These are phyloP conservation scores for Pichia occidentalis DNA, from an alignment of 805 yeast genomes.

Conservation along the genomic window DNA sequence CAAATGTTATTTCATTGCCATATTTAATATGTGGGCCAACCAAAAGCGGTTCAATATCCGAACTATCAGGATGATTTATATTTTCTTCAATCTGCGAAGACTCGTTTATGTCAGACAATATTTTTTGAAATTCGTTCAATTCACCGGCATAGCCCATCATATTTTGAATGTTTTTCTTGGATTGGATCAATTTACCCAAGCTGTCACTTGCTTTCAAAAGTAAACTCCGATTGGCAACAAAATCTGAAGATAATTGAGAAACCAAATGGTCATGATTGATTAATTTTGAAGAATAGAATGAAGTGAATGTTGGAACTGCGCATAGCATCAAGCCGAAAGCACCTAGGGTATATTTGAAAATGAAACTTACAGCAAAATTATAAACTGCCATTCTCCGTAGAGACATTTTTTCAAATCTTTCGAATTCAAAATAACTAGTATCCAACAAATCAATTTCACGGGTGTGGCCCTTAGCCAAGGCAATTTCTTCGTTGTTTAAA, in stretches of 20 bases:
- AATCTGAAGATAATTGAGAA: conserved; percentile 58
- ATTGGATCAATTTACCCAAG: conserved; percentile 76
- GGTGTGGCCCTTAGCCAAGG: conserved; percentile 72
- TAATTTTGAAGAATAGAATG: conserved; percentile 31
- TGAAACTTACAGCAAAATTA: conserved; percentile 79
- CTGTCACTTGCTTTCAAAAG: conserved; percentile 81
- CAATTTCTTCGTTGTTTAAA: conserved; percentile 78
- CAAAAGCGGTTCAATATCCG: conserved; percentile 21
- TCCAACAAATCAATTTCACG: conserved; percentile 75
- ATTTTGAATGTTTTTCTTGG: conserved; percentile 79
- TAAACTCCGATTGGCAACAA: conserved; percentile 81
- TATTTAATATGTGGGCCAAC: conserved; percentile 32
- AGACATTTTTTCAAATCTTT: conserved; percentile 68
- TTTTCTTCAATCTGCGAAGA: conserved; percentile 20
- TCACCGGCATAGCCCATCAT: conserved; percentile 76
- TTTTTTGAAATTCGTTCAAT: conserved; percentile 61
- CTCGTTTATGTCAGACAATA: conserved; percentile 44
- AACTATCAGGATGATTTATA: conserved; percentile 9
- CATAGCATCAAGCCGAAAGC: conserved; percentile 88
- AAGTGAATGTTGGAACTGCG: conserved; percentile 73
- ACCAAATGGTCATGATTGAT: conserved; percentile 36
- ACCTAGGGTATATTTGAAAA: conserved; percentile 92
- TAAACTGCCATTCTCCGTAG: conserved; percentile 67
- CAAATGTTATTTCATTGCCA: conserved; percentile 63
- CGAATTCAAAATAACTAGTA: conserved; percentile 72